Evolutionary conservation across 371 early-diverging fungal species (phyloP), one percentile per base, ranked within the genome.

Genomic region (Syncephalastrum monosporum): DNA sequence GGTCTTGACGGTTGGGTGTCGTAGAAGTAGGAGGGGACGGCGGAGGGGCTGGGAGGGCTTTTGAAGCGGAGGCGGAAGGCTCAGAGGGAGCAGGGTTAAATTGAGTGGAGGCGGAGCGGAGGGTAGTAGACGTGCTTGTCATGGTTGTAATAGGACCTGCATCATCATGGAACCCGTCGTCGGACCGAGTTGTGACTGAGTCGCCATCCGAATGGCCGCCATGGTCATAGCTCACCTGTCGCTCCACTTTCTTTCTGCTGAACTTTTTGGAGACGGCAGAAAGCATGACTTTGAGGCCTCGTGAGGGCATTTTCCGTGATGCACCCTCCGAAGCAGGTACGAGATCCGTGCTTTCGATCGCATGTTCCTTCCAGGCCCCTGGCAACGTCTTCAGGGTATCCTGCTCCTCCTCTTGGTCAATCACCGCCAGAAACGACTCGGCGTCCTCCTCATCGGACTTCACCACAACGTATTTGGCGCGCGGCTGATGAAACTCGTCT

Each of bases 251-350:
- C 42, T 75, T 82, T 42, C 74, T 69, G 13, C 78, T 67, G 27
- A 83, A 59, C 53, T 74, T 79, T 52, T 77, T 79, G 4, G 82
- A 80, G 8, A 83, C 74, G n/a, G 84, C 78, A 7, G 82, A 75
- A 7, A 83, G 68, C 74, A 83, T 72, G 41, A 56, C 48, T 23
- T 50, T 60, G 16, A 60, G 16, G 6, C 60, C 60, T 17, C 48
- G 46, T 15, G 60, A 53, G 4, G 60, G 41, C 38, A n/a, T 7
- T 8, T 24, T 56, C 13, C 38, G 38, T 0, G 38, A 33, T 10
- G 38, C 38, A 33, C 10, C 12, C 38, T 5, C 38, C 38, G 38
- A 33, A 33, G 48, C 17, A 15, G 14, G 47, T 13, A 41, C 24
- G 23, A 47, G 24, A 16, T 27, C 27, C 8, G 14, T 56, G 48